These are phyloP conservation scores for Globisporangium iwayamae DNA, from an alignment of 352 stramenopile genomes.

Conservation along the genomic window DNA sequence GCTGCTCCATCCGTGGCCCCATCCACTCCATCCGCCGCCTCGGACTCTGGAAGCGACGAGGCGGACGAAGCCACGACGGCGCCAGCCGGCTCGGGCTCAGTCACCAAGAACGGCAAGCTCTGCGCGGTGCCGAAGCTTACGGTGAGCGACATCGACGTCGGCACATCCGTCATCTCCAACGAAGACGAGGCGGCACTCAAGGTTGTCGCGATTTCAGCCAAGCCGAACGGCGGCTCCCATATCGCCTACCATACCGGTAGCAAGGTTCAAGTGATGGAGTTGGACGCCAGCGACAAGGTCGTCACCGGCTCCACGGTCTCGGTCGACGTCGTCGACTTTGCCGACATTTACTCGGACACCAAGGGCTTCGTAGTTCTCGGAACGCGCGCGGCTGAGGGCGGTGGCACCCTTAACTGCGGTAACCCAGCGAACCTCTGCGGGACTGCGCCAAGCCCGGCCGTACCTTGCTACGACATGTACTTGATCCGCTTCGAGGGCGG, in stretches of 20 bases:
- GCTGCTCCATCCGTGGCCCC: background rate
- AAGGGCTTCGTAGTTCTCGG: constrained; percentile 53
- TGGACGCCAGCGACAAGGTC: constrained; percentile 46
- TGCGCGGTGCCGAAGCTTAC: constrained; percentile 39
- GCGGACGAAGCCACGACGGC: constrained; percentile 1
- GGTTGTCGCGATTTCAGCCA: constrained; percentile 39
- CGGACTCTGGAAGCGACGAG: background rate
- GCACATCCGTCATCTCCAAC: constrained; percentile 27
- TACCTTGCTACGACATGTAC: constrained; percentile 65
- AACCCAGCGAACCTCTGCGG: constrained; percentile 54
- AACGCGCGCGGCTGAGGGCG: constrained; percentile 43
- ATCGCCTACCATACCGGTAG: constrained; percentile 52
- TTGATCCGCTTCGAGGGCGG: constrained; percentile 45
- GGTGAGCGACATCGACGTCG: constrained; percentile 40
- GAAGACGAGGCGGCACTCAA: constrained; percentile 53
- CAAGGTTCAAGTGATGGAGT: constrained; percentile 39
- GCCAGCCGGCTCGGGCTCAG: constrained; percentile 4
- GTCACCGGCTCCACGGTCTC: constrained; percentile 29
- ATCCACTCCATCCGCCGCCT: background rate
- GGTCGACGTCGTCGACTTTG: constrained; percentile 49
- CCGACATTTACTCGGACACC: constrained; percentile 48
- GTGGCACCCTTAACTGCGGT: constrained; percentile 57
- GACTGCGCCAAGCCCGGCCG: constrained; percentile 27
- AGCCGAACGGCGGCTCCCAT: constrained; percentile 39
- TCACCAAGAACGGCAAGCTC: constrained; percentile 27